A percentile compares a stretch with the other conserved stretches of the same genome.
Evolutionary conservation across 495 filamentous ascomycete genomes (phyloP).

Genomic region (Penicillium arizonense): DNA sequence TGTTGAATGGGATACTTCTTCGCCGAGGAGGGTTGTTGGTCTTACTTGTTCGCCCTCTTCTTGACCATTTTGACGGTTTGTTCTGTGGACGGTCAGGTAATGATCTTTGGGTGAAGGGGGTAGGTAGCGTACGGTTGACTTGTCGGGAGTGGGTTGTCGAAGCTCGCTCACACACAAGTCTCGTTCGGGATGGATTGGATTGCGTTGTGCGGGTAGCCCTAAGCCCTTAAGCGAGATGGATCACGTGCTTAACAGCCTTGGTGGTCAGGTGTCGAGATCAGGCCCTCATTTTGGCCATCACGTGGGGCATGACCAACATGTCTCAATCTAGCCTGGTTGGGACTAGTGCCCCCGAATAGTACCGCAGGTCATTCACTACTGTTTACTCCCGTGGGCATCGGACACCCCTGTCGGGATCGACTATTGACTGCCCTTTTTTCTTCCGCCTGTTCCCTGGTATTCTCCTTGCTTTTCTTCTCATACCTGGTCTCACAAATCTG

Average conservation of each 20-base stretch:
- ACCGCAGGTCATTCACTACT: conserved; percentile 25
- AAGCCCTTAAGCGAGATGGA: conserved; percentile 44
- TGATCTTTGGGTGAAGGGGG: conserved; percentile 22
- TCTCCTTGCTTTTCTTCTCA: conserved; percentile 18
- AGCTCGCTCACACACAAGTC: conserved; percentile 36
- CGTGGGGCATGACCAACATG: conserved; percentile 5
- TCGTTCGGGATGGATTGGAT: conserved; percentile 38
- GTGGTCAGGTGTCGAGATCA: neutral
- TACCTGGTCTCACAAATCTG: conserved; percentile 15
- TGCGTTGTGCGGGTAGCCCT: conserved; percentile 48
- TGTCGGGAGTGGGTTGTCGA: conserved; percentile 49
- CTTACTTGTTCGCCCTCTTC: conserved; percentile 98
- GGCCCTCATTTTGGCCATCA: neutral
- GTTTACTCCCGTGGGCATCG: conserved; percentile 6
- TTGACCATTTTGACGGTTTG: conserved; percentile 95
- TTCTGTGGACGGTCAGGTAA: conserved; percentile 35
- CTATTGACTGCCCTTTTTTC: conserved; percentile 22
- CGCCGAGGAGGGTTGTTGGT: conserved; percentile 26
- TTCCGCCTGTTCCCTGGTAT: conserved; percentile 6
- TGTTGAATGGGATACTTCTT: conserved; percentile 28
- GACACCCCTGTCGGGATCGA: conserved; percentile 33
- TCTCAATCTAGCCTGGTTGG: neutral
- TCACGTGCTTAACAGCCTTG: conserved; percentile 20
- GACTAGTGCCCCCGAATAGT: conserved; percentile 21
- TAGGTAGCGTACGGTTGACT: conserved; percentile 43